phyloP scores from a whole-genome alignment of 1,284 basidiomycete genomes.

The Pseudozyma hubeiensis region DNA sequence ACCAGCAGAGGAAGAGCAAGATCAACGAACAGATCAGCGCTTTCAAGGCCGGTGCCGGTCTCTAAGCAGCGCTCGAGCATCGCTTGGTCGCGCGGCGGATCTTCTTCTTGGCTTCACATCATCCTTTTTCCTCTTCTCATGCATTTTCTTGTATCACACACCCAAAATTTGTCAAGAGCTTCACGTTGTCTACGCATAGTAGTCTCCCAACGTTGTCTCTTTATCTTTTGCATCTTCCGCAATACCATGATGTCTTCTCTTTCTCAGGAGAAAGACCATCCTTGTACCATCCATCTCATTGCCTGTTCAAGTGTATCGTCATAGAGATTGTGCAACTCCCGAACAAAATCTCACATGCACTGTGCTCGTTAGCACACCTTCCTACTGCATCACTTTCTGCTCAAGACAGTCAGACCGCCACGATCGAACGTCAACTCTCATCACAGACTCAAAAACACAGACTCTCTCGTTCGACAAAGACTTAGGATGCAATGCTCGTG shows the following conservation, averaged over 20 bases:
- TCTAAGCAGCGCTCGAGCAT: conserved; percentile 6
- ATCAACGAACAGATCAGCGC: conserved; percentile 65
- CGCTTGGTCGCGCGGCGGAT: neutral
- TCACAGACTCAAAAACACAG: neutral
- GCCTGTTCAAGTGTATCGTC: too few relatives aligned
- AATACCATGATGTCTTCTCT: conserved; percentile 11
- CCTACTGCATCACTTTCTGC: too few relatives aligned
- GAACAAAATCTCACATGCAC: too few relatives aligned
- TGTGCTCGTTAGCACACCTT: neutral
- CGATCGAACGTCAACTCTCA: neutral
- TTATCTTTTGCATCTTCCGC: neutral
- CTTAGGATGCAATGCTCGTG: conserved; percentile 42
- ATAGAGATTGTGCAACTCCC: too few relatives aligned
- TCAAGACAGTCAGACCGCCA: too few relatives aligned
- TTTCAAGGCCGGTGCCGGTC: conserved; percentile 56
- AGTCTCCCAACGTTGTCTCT: neutral
- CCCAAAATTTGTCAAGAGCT: conserved; percentile 4
- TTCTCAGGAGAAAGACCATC: too few relatives aligned
- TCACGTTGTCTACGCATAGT: conserved; percentile 3
- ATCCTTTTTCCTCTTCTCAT: neutral
- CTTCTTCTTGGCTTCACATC: conserved; percentile 23
- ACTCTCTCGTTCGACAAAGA: too few relatives aligned
- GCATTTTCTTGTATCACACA: conserved; percentile 1
- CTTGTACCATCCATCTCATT: too few relatives aligned
- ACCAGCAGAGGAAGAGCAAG: conserved; percentile 74